Evolutionary conservation across 2,329 filamentous ascomycete species (phyloP).

Genomic region (Boeremia exigua): DNA sequence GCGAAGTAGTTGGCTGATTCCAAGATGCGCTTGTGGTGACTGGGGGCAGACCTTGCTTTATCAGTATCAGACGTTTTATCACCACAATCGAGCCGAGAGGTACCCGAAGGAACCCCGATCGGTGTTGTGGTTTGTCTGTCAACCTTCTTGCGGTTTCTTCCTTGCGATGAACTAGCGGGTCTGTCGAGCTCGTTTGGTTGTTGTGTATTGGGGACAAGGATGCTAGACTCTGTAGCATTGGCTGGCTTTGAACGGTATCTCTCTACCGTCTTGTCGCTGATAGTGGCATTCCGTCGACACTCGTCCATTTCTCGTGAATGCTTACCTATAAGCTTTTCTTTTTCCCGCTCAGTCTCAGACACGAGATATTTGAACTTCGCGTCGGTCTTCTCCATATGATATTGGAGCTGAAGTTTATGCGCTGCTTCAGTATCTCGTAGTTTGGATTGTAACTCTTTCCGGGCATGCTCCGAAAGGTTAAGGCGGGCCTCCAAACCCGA

Average conservation of each 20-base stretch:
- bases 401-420: constrained; percentile 21
- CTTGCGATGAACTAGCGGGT: background rate
- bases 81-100: background rate
- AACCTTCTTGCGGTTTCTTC: constrained; percentile 28
- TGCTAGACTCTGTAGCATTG: background rate
- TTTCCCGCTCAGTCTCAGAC: background rate
- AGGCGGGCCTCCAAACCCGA: constrained; percentile 18
- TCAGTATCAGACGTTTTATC: background rate
- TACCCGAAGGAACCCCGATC: background rate
- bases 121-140: constrained; percentile 25
- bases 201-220: constrained; percentile 1
- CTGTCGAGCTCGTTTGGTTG: background rate
- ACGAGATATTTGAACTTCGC: constrained; percentile 12
- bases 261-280: background rate
- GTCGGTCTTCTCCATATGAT: constrained; percentile 17
- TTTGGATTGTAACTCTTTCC: constrained; percentile 25
- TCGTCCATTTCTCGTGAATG: background rate
- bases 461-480: constrained; percentile 12
- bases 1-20: background rate
- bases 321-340: background rate
- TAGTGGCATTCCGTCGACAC: background rate
- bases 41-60: background rate
- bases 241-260: background rate
- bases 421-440: constrained; percentile 17
- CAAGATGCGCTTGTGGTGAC: background rate